Evolutionary conservation across 257 asterid species (phyloP).

Genomic region (Solanum paucissectum): DNA sequence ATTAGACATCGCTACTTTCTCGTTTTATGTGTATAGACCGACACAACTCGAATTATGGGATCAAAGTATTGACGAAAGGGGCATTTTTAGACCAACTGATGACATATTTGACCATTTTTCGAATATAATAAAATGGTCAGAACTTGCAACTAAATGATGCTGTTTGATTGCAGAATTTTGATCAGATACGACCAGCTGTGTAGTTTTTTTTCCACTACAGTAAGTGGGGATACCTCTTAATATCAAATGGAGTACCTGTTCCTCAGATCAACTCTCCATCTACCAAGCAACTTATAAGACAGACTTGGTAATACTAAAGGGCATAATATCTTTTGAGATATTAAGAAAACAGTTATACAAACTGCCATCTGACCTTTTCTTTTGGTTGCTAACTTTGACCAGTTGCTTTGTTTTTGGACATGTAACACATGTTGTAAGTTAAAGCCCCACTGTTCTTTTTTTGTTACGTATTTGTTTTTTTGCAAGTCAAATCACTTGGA

Average conservation of each 20-base stretch:
- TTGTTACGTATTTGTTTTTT: background rate
- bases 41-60: background rate
- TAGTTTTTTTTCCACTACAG: slow-evolving; percentile 12
- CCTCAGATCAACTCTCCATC: background rate
- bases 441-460: background rate
- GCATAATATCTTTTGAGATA: background rate
- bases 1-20: background rate
- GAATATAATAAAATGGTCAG: background rate
- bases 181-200: slow-evolving; percentile 14
- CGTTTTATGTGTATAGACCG: background rate
- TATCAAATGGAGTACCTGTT: slow-evolving; percentile 1
- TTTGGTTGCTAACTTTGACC: background rate
- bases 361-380: background rate
- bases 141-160: background rate
- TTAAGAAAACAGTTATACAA: background rate
- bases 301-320: background rate
- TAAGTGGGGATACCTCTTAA: slow-evolving; percentile 9
- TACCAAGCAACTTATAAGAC: background rate
- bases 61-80: too few species aligned
- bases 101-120: background rate
- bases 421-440: background rate
- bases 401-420: background rate
- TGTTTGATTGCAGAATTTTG: slow-evolving; percentile 35
- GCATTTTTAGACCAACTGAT: background rate
- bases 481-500: background rate